Evolutionary conservation across 2,329 filamentous ascomycete species (phyloP).

Genomic region (Lachnum nothofagi): DNA sequence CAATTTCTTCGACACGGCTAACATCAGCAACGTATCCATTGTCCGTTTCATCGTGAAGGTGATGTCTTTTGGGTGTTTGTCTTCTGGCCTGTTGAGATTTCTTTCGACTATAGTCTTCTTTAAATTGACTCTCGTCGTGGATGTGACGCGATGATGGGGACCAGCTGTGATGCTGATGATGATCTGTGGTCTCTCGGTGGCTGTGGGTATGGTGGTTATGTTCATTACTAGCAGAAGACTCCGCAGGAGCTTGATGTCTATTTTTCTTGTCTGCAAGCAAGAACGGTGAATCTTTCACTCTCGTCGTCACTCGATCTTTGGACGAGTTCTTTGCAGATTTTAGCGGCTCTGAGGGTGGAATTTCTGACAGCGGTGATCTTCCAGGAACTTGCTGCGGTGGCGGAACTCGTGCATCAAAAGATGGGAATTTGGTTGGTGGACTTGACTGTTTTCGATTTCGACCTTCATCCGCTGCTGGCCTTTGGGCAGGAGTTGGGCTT

Average conservation of each 20-base stretch:
- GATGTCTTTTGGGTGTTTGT: conserved; percentile 15
- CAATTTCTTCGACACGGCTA: conserved; percentile 13
- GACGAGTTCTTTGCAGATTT: neutral
- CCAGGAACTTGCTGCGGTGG: neutral
- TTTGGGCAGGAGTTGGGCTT: neutral
- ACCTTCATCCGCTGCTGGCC: neutral
- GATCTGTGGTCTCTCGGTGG: neutral
- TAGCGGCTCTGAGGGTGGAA: neutral
- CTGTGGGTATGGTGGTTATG: neutral
- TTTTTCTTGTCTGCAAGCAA: conserved; percentile 16
- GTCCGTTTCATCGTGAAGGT: conserved; percentile 18
- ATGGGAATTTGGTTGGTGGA: conserved; percentile 3
- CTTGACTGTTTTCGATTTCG: neutral
- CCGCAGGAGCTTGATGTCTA: neutral
- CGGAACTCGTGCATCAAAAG: conserved; percentile 6
- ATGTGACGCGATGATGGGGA: conserved; percentile 8
- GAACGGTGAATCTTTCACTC: conserved; percentile 21
- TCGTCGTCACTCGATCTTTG: conserved; percentile 3
- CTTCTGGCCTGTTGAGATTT: conserved; percentile 22
- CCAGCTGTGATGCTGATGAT: conserved; percentile 4
- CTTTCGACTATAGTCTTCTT: conserved; percentile 21
- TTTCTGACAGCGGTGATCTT: neutral
- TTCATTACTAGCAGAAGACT: neutral
- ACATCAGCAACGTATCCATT: conserved; percentile 21
- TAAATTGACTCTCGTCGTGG: conserved; percentile 5